Conservation (phyloP, 2,329 filamentous ascomycete species). For the Purpureocillium takamizusanense region DNA sequence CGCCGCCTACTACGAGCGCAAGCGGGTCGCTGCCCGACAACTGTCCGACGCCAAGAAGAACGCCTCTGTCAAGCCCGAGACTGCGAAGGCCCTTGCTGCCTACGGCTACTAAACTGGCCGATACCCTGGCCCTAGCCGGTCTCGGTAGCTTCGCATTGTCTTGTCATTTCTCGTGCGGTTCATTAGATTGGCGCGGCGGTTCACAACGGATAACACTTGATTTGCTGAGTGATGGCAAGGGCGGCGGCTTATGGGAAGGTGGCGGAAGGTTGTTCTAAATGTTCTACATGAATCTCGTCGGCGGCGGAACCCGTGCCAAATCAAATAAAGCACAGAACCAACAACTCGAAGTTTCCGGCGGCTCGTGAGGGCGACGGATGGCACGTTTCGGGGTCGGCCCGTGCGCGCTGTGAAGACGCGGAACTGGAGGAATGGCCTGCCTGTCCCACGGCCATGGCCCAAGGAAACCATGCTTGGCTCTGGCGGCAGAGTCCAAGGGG, state of each 20-base stretch:
- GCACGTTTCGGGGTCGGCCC: neutral
- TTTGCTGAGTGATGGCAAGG: constrained; percentile 37
- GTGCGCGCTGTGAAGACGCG: neutral
- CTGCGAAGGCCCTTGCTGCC: constrained; percentile 76
- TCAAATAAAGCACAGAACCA: constrained; percentile 25
- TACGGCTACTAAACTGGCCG: constrained; percentile 71
- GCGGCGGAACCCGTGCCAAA: constrained; percentile 18
- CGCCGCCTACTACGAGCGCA: constrained; percentile 98
- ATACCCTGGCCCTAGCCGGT: constrained; percentile 17
- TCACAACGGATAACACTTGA: constrained; percentile 39
- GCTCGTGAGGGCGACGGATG: constrained; percentile 5
- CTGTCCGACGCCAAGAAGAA: constrained; percentile 88
- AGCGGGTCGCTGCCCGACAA: constrained; percentile 92
- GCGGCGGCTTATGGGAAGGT: constrained; percentile 22
- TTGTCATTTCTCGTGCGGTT: constrained; percentile 39
- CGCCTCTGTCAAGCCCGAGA: constrained; percentile 79
- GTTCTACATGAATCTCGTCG: constrained; percentile 25
- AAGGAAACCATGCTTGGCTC: constrained; percentile 6
- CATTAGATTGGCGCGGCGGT: constrained; percentile 47
- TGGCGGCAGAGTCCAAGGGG: constrained; percentile 2
- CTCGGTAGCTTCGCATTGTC: constrained; percentile 29
- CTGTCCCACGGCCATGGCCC: neutral
- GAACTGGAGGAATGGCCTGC: constrained; percentile 4
- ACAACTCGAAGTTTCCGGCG: constrained; percentile 5
- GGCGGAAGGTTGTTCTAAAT: constrained; percentile 23